Percentiles rank a stretch among this genome's conserved stretches.
phyloP scores from a whole-genome alignment of 2,329 filamentous ascomycete species.

The Calonectria leucothoes region DNA sequence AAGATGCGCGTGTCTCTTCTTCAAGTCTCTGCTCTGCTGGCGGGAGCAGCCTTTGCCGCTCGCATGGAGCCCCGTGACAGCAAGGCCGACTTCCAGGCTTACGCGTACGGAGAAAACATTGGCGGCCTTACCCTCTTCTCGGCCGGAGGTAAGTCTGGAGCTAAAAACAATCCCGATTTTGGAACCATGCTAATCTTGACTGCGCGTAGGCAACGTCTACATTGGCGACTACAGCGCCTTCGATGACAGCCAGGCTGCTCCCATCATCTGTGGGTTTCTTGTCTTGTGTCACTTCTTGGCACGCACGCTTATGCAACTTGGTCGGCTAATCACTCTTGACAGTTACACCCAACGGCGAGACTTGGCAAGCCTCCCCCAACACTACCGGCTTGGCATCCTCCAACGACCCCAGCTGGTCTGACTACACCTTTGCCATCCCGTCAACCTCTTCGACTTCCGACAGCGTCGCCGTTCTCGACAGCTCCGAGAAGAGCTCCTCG shows the following conservation, averaged over 20 bases:
- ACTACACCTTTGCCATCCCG: constrained; percentile 23
- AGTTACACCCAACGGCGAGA: constrained; percentile 9
- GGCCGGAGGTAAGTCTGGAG: neutral
- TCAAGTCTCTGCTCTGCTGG: neutral
- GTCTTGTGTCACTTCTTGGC: too few relatives aligned
- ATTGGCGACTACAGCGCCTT: constrained; percentile 19
- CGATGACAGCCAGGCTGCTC: constrained; percentile 18
- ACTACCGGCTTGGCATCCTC: constrained; percentile 4
- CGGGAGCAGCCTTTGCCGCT: neutral
- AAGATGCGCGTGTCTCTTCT: neutral
- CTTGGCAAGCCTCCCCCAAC: constrained; percentile 24
- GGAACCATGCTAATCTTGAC: neutral
- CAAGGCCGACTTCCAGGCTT: neutral
- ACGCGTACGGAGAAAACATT: constrained; percentile 9
- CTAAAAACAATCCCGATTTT: neutral
- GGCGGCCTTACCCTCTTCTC: constrained; percentile 13
- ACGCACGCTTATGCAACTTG: neutral
- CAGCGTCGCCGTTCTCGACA: constrained; percentile 17
- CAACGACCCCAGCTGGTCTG: constrained; percentile 16
- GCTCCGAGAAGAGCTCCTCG: neutral
- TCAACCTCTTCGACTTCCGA: constrained; percentile 14
- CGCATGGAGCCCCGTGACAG: neutral
- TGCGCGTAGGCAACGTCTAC: constrained; percentile 8
- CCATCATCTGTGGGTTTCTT: constrained; percentile 14
- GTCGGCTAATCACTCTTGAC: neutral